Evolutionary conservation across 208 protist species (phyloP), one percentile per base, ranked within the genome.

Genomic region (Crithidia sp.): DNA sequence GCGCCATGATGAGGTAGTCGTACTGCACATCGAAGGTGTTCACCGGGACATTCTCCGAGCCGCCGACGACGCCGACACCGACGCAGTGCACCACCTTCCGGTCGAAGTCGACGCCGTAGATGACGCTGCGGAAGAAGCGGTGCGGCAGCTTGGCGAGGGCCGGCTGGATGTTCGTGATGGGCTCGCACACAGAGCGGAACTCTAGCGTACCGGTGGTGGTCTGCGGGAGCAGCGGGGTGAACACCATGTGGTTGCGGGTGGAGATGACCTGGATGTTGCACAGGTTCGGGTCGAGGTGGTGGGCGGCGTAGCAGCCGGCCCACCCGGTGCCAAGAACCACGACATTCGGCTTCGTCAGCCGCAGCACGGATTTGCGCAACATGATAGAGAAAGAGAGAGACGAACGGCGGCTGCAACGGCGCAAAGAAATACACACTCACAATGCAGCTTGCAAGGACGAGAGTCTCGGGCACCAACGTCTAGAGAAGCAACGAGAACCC

Each of bases 171-270:
- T 88, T 86, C 41, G 69, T 81, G 69, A 97, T 95, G 52, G 93
- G 90, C 82, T 98, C 92, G 60, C 91, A 92, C 10, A 97, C 89
- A 14, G 89, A 84, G 61, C 96, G 83, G 71, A 97, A 96, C 81
- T 98, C 94, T 5, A 98, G 81, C 19, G 94, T 96, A n/a, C 96
- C 96, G 8, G 92, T 94, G 45, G 92, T 94, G 14, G 92, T 94
- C 61, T 95, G 85, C 5, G 96, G 89, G 5, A 98, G 85, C n/a
- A 98, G 89, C 36, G 96, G 96, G n/a, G 96, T 98, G 74, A 98
- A 98, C n/a, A 98, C 85, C 76, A 97, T 96, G 82, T 98, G 95
- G 68, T 98, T 98, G 47, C 93, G 83, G 9, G 88, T 87, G 5
- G 92, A 96, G 62, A 98, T 74, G 55, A 97, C 84, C 37, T 92